A percentile compares a stretch with the other conserved stretches of the same genome.
These are phyloP conservation scores for Datura wrightii DNA, from an alignment of 257 asterid genomes.

Conservation along the genomic window DNA sequence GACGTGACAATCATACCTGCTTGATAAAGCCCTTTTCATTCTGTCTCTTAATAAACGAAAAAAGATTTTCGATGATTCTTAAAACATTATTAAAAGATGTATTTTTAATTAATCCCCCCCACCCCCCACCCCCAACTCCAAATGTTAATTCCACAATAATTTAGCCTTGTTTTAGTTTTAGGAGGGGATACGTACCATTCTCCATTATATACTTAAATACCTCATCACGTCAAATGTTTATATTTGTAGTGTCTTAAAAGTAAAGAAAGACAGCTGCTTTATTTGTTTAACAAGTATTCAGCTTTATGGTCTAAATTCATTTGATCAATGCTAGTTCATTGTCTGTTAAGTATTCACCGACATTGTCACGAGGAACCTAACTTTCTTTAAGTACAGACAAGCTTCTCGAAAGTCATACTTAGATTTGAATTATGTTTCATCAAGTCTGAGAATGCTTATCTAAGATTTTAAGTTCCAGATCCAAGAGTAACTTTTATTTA, in stretches of 20 bases:
- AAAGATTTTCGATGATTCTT: background rate
- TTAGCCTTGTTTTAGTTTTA: background rate
- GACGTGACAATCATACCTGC: background rate
- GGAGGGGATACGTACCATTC: background rate
- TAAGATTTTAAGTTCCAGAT: background rate
- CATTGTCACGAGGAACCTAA: background rate
- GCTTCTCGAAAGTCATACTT: background rate
- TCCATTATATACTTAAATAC: background rate
- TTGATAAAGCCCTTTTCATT: background rate
- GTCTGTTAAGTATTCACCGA: background rate
- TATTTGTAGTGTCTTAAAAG: slow-evolving; percentile 10
- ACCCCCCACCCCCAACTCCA: background rate
- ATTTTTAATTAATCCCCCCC: background rate
- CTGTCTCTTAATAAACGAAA: background rate
- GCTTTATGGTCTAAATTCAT: background rate
- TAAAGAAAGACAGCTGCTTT: slow-evolving; percentile 13
- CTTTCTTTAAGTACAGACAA: background rate
- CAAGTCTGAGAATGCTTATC: background rate
- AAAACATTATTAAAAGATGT: background rate
- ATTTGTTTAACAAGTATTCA: background rate
- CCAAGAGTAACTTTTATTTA: no score
- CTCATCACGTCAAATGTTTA: background rate
- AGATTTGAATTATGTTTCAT: background rate
- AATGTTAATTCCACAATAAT: background rate
- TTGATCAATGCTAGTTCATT: background rate